Base-by-base conservation (phyloP, 306 rosid species). In the Cicer bijugum region DNA sequence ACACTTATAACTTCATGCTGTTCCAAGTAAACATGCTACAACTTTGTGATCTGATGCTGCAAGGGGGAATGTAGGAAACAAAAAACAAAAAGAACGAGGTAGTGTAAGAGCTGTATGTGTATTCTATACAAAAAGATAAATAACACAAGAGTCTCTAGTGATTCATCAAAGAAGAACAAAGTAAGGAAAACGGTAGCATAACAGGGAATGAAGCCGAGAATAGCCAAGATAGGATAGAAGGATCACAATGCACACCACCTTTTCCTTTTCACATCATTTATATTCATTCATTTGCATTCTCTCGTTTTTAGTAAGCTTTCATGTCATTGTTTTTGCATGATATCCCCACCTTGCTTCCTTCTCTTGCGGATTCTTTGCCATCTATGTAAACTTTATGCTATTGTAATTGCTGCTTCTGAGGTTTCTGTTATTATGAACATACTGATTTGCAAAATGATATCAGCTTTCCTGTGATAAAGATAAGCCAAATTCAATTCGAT, bases 391-490 rank as follows among this genome's bases (percentile, higher is more conserved):
- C 59, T 68, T 47, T 20, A 47, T 47, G 44, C 7, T 28, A 5
- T 65, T 15, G 12, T 44, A 6, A 9, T 19, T 65, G 40, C 71
- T 40, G 44, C 37, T 69, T 23, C 23, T 0, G 6, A 46, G 44
- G 14, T 62, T 35, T 76, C 23, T 66, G 62, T 76, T 23, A 44
- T 40, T 73, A 50, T 56, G 16, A 52, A 76, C 51, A 65, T 50
- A 61, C 19, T 40, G 50, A 43, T 64, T 75, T 59, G 51, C 55
- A 46, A 45, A 60, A 39, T n/a, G 15, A 12, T 63, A 40, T 42
- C 51, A 48, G 19, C 51, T 69, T 71, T 71, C 69, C 12, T 78
- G 64, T 37, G 58, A 14, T 53, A 53, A 67, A 67, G 17, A 73
- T 44, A 17, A 39, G 16, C 44, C 56, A 15, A 46, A 53, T 71